Evolutionary conservation across 164 flowering plant species (phyloP), one percentile per base, ranked within the genome.

Genomic region (Magnolia officinalis): DNA sequence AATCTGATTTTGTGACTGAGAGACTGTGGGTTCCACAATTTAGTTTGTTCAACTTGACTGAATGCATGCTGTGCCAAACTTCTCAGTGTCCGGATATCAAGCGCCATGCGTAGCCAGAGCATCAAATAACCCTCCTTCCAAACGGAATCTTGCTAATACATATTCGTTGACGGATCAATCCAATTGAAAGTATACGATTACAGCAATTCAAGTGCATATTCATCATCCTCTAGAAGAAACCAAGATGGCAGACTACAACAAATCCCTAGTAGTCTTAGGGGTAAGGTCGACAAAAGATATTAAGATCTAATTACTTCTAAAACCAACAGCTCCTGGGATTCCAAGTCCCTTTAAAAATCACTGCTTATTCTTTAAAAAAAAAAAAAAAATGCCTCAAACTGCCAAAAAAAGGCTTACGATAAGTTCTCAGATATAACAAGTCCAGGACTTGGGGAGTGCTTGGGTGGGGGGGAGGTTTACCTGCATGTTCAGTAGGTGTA

Each of bases 401-500:
- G 61, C 61, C 61, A 55, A 11, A 6, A 37, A 37, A 11, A 16
- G 61, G 61, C 61, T 55, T 55, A 2, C 61, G 2, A 55, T 14
- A 55, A 55, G 61, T 55, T 10, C 61, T 55, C 61, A 55, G 45
- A 37, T 0, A 37, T 4, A 37, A 37, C 6, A 37, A 37, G 45
- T 37, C 45, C 45, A 37, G 45, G 45, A 37, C 6, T 55, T 55
- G 61, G 61, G 61, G 2, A 26, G 2, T 26, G 29, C 29, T 26
- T 26, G 29, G 29, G 29, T 1, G 29, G 29, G 29, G 29, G 61
- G 18, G 61, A 55, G 13, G 61, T 55, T 16, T 8, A 11, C 61
- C 13, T 3, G 16, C 18, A 16, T 9, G 18, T 8, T 86, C 70
- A 91, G 73, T 92, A 92, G 49, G 91, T 87, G 72, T 89, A 92